A percentile compares a stretch with the other conserved stretches of the same genome.
Conservation (phyloP, 805 yeast species). For the Suhomyces prunicola region DNA sequence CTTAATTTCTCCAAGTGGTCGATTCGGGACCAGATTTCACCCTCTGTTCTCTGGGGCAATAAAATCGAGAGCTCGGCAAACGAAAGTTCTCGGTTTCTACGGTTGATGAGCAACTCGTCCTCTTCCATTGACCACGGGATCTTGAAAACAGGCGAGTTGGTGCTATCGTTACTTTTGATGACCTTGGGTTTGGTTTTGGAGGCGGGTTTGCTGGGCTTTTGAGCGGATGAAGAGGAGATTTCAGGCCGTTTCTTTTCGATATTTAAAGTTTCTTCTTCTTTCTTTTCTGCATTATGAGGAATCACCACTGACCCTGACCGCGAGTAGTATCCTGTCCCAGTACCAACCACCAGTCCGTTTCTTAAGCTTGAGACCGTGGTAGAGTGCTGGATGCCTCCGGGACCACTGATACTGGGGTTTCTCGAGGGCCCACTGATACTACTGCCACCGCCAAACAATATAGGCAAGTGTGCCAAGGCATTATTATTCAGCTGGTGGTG, state of each 20-base stretch:
- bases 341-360: slow-evolving; percentile 36
- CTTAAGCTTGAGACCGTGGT: slow-evolving; percentile 37
- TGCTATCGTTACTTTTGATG: neutral
- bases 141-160: slow-evolving; percentile 19
- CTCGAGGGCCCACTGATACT: slow-evolving; percentile 42
- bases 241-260: slow-evolving; percentile 12
- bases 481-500: slow-evolving; percentile 40
- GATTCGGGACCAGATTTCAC: slow-evolving; percentile 67
- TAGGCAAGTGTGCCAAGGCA: slow-evolving; percentile 43
- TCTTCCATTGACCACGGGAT: slow-evolving; percentile 62
- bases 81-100: slow-evolving; percentile 56
- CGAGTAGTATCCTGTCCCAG: slow-evolving; percentile 29
- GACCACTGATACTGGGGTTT: slow-evolving; percentile 34
- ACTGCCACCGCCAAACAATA: slow-evolving; percentile 39
- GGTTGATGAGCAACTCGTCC: slow-evolving; percentile 59
- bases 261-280: slow-evolving; percentile 21
- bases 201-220: neutral
- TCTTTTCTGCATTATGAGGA: slow-evolving; percentile 29
- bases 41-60: slow-evolving; percentile 68
- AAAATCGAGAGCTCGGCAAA: slow-evolving; percentile 72
- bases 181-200: neutral
- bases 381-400: slow-evolving; percentile 34
- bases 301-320: slow-evolving; percentile 38
- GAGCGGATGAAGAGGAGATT: neutral
- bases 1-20: slow-evolving; percentile 41